phyloP scores from a whole-genome alignment of 129 eudicot genomes.

The Pittosporum tobira region DNA sequence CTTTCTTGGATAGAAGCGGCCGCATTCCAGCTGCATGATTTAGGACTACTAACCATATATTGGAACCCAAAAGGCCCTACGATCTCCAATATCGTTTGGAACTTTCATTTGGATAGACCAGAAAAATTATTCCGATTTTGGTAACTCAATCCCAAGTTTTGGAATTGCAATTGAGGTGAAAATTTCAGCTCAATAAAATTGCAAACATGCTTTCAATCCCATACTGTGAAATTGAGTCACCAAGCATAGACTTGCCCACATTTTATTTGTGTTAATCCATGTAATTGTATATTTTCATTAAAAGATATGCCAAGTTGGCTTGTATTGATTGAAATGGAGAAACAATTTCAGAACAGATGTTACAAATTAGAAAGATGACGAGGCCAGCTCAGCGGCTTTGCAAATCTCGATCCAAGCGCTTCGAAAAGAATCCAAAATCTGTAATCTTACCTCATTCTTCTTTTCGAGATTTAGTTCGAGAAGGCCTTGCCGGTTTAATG shows the following conservation, averaged over 20 bases:
- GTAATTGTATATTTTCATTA: constrained; percentile 13
- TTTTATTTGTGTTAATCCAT: not conserved
- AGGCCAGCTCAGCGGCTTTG: not conserved
- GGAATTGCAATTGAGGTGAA: too few species aligned
- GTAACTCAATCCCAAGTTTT: too few species aligned
- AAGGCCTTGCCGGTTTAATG: constrained; percentile 67
- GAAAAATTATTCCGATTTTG: not conserved
- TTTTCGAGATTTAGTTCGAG: constrained; percentile 65
- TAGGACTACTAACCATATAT: too few species aligned
- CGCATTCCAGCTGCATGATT: too few species aligned
- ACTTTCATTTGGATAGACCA: not conserved
- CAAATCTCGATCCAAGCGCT: constrained; percentile 6
- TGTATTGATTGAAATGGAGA: constrained; percentile 1
- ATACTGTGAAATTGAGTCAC: too few species aligned
- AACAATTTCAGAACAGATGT: constrained; percentile 6
- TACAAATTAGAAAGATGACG: constrained; percentile 11
- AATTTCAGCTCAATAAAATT: too few species aligned
- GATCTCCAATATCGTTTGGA: too few species aligned
- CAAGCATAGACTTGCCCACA: too few species aligned
- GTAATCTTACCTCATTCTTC: constrained; percentile 38
- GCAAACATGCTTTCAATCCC: too few species aligned
- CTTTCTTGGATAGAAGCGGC: too few species aligned
- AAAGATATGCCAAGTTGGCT: constrained; percentile 12
- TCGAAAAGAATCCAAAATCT: constrained; percentile 15
- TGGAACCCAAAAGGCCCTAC: too few species aligned